These are phyloP conservation scores for Oenanthe sinensis DNA, from an alignment of 129 eudicot species.

Conservation along the genomic window DNA sequence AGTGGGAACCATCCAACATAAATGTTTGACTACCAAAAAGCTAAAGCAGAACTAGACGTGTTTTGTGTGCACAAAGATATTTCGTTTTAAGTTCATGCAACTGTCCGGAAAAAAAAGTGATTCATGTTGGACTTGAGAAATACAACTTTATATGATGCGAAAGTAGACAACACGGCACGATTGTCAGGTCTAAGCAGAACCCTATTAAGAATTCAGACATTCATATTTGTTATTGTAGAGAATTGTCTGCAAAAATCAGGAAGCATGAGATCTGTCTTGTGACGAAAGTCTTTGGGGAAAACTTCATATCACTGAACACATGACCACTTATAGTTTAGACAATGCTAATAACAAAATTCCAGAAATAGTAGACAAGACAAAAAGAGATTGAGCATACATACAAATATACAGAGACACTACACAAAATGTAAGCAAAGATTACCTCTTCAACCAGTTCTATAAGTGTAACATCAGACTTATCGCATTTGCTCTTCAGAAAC, in stretches of 20 bases:
- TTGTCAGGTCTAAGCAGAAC: neutral
- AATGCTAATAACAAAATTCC: too few species aligned
- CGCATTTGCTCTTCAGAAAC: conserved; percentile 76
- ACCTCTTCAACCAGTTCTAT: conserved; percentile 95
- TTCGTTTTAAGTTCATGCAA: neutral
- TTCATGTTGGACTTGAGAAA: neutral
- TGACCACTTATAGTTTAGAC: too few species aligned
- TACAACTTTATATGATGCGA: neutral
- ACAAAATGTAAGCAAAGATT: conserved; percentile 15
- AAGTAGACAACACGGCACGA: neutral
- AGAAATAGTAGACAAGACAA: too few species aligned
- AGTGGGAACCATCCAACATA: neutral
- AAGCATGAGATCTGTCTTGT: neutral
- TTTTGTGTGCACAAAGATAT: neutral
- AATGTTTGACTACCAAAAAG: neutral
- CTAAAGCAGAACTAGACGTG: neutral
- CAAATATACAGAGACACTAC: neutral
- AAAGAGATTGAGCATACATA: neutral
- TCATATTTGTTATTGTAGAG: neutral
- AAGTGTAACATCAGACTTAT: conserved; percentile 77
- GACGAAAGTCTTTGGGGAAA: too few species aligned
- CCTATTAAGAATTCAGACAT: neutral
- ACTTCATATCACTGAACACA: too few species aligned
- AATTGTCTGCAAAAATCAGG: neutral
- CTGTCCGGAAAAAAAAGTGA: neutral